Conservation (phyloP, 2,329 filamentous ascomycete species). For the Penicillium sp. region DNA sequence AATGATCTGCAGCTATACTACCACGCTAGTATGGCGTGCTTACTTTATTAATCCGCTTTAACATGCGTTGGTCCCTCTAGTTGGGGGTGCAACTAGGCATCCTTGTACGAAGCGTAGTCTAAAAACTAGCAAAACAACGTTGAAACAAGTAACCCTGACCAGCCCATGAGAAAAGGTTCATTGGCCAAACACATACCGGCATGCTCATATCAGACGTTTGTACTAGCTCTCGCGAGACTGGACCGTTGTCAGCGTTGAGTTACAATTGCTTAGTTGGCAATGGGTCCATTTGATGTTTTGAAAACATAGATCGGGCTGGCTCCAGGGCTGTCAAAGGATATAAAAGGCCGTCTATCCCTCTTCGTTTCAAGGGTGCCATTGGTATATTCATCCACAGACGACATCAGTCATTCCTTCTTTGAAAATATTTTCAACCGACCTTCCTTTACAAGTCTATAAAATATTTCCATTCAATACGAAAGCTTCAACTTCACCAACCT, state of each 20-base stretch:
- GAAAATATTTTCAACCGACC: neutral
- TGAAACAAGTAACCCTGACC: neutral
- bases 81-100: neutral
- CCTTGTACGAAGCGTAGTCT: neutral
- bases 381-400: conserved; percentile 1
- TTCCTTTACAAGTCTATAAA: neutral
- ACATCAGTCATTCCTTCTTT: conserved; percentile 11
- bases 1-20: neutral
- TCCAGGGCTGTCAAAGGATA: neutral
- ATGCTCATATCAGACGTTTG: neutral
- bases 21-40: too few relatives aligned
- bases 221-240: too few relatives aligned
- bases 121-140: conserved; percentile 4
- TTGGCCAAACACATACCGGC: neutral
- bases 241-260: neutral
- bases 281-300: neutral
- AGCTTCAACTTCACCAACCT: neutral
- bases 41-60: neutral
- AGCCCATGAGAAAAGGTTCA: neutral
- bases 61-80: neutral
- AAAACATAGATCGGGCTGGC: neutral
- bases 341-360: neutral
- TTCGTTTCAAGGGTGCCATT: neutral
- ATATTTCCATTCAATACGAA: conserved; percentile 5
- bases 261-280: conserved; percentile 4